Evolutionary conservation across 768 basidiomycete species (phyloP).

Genomic region (Dioszegia crocea): DNA sequence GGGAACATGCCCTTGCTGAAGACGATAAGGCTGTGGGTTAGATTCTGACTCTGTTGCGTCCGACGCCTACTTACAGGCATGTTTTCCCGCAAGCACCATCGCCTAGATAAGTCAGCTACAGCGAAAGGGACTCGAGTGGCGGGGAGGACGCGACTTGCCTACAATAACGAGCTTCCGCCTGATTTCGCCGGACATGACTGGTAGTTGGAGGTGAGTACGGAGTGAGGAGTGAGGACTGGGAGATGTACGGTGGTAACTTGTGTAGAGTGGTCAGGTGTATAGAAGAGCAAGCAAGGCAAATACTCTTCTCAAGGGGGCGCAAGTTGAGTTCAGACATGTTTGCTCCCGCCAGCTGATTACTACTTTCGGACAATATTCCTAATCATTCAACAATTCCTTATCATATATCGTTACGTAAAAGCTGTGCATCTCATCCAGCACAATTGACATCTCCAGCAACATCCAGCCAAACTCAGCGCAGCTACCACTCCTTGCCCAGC

Average conservation of each 20-base stretch:
- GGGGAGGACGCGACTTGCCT: slow-evolving; percentile 53
- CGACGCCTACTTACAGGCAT: slow-evolving; percentile 34
- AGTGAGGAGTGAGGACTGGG: neutral
- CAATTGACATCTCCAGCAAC: no score
- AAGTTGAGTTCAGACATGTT: no score
- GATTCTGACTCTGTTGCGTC: neutral
- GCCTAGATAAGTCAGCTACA: slow-evolving; percentile 52
- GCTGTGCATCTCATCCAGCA: no score
- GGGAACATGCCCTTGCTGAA: slow-evolving; percentile 49
- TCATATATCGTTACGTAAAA: no score
- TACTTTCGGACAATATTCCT: no score
- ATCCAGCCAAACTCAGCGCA: no score
- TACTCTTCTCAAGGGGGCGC: no score
- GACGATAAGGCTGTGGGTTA: slow-evolving; percentile 33
- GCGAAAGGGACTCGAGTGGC: neutral
- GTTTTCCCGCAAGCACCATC: slow-evolving; percentile 97
- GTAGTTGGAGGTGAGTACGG: neutral
- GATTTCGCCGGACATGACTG: slow-evolving; percentile 79
- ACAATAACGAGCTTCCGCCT: slow-evolving; percentile 98
- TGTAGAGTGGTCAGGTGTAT: neutral
- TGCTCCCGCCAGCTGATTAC: no score
- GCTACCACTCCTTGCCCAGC: slow-evolving; percentile 83
- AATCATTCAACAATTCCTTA: no score
- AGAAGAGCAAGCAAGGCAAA: no score
- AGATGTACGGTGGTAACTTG: neutral